A percentile compares a stretch with the other conserved stretches of the same genome.
phyloP scores from a whole-genome alignment of 495 filamentous ascomycete genomes.

The Aspergillus biplanus region DNA sequence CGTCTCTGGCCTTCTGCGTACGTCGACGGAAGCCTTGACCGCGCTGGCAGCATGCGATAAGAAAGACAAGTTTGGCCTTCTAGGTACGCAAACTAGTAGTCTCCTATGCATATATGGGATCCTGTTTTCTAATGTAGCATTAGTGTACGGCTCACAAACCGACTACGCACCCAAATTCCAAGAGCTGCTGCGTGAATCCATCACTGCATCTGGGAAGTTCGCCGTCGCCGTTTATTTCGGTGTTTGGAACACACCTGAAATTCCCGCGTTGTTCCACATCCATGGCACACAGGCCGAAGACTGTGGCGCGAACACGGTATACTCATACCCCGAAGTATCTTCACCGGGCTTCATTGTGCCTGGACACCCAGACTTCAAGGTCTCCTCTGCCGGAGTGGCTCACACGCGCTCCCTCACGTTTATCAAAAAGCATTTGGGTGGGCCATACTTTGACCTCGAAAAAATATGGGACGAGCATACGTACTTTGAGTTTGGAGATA shows the following conservation, averaged over 20 bases:
- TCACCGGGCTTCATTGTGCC: constrained; percentile 38
- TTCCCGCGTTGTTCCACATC: constrained; percentile 23
- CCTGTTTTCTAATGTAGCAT: not conserved
- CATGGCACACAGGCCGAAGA: not conserved
- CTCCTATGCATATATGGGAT: not conserved
- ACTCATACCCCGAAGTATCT: constrained; percentile 30
- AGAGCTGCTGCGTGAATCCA: constrained; percentile 12
- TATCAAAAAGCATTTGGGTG: constrained; percentile 37
- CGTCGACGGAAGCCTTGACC: constrained; percentile 22
- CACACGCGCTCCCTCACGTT: constrained; percentile 41
- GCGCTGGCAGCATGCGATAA: constrained; percentile 25
- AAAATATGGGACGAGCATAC: constrained; percentile 62
- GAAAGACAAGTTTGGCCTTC: constrained; percentile 24
- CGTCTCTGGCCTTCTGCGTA: constrained; percentile 16
- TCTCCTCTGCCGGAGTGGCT: constrained; percentile 33
- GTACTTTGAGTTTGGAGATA: constrained; percentile 41
- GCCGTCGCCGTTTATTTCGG: constrained; percentile 28
- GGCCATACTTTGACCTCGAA: constrained; percentile 61
- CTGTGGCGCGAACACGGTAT: constrained; percentile 5
- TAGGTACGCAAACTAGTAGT: constrained; percentile 21
- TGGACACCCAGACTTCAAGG: constrained; percentile 34
- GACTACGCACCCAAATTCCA: constrained; percentile 33
- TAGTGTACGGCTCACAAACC: constrained; percentile 33
- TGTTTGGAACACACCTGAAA: constrained; percentile 15
- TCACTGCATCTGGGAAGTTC: constrained; percentile 7